A percentile compares a stretch with the other conserved stretches of the same genome.
Evolutionary conservation across 1,284 basidiomycete genomes (phyloP).

Genomic region (Trichosporon ovoides): DNA sequence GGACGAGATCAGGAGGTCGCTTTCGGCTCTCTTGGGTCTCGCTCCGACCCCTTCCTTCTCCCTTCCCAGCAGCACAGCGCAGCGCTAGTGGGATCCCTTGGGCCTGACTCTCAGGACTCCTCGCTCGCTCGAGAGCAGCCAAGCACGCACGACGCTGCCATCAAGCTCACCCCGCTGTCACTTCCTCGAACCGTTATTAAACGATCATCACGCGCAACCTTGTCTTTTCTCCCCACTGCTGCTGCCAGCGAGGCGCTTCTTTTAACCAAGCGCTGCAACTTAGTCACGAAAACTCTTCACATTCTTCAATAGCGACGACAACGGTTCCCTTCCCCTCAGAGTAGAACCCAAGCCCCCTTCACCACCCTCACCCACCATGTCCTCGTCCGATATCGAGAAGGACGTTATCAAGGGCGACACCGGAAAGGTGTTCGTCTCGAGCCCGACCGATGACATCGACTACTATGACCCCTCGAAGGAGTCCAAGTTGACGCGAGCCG

Average conservation of each 20-base stretch:
- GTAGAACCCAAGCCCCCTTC: neutral
- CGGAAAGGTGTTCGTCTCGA: constrained; percentile 12
- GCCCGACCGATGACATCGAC: constrained; percentile 17
- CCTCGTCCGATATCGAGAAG: constrained; percentile 11
- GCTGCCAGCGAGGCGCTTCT: neutral
- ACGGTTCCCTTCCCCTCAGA: neutral
- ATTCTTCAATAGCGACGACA: neutral
- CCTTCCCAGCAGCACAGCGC: too few relatives aligned
- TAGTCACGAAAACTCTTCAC: neutral
- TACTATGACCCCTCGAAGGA: constrained; percentile 47
- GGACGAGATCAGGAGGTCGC: constrained; percentile 1
- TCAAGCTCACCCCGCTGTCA: neutral
- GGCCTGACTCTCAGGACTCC: neutral
- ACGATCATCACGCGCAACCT: neutral
- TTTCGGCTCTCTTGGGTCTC: neutral
- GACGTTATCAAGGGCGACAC: constrained; percentile 8
- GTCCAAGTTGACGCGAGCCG: constrained; percentile 42
- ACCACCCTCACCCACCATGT: constrained; percentile 7
- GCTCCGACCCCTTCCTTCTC: too few relatives aligned
- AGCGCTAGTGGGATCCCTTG: too few relatives aligned
- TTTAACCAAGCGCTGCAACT: neutral
- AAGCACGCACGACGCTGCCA: neutral
- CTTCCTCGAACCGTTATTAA: neutral
- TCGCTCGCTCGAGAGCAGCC: neutral
- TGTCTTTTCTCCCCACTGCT: neutral